Conservation (phyloP, 1,284 basidiomycete species). For the Volvariella volvacea region DNA sequence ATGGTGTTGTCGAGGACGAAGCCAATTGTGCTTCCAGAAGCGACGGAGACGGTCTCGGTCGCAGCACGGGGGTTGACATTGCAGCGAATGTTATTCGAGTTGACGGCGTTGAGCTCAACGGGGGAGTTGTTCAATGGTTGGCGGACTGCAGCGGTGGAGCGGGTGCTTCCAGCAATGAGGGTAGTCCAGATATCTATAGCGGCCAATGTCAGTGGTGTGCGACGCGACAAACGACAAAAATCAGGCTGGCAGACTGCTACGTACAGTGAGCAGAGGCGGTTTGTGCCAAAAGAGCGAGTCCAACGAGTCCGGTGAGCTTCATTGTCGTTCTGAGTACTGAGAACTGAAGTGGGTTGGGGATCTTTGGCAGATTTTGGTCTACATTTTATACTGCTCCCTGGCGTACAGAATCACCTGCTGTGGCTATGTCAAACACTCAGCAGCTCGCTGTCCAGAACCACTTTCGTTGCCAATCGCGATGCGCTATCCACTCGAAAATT, state of each 20-base stretch:
- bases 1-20: constrained; percentile 33
- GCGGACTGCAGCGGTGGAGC: constrained; percentile 29
- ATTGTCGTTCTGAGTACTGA: constrained; percentile 11
- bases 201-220: neutral
- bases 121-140: constrained; percentile 33
- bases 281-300: constrained; percentile 19
- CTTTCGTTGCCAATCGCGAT: too few relatives aligned
- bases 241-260: constrained; percentile 4
- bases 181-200: constrained; percentile 31
- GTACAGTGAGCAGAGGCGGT: constrained; percentile 29
- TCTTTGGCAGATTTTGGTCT: too few relatives aligned
- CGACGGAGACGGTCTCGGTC: constrained; percentile 26
- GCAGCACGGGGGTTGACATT: constrained; percentile 28
- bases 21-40: constrained; percentile 31
- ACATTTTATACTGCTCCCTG: too few relatives aligned
- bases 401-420: too few relatives aligned
- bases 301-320: constrained; percentile 22
- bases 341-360: neutral
- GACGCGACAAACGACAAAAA: too few relatives aligned
- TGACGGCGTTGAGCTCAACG: constrained; percentile 25
- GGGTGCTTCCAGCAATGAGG: constrained; percentile 25
- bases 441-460: too few relatives aligned
- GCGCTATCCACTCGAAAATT: too few relatives aligned
- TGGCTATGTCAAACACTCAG: too few relatives aligned
- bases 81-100: constrained; percentile 28